phyloP scores from a whole-genome alignment of 306 rosid genomes.

The Rosa multiflora region DNA sequence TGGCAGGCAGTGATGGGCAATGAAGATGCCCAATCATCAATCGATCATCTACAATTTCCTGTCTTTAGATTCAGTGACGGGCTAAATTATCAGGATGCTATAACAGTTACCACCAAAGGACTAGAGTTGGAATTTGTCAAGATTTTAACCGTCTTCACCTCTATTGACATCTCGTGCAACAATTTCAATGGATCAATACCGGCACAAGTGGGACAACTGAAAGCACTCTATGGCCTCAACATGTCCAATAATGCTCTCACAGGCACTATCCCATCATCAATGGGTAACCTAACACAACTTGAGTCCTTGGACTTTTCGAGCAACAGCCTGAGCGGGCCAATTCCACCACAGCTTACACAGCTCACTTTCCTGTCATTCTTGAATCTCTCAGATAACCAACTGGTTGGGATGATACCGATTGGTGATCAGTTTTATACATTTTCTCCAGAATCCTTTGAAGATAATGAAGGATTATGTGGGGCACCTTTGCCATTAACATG shows the following conservation, averaged over 20 bases:
- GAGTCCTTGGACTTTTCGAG: slow-evolving; percentile 43
- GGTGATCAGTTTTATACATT: no score
- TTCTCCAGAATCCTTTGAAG: background rate
- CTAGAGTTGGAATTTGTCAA: slow-evolving; percentile 20
- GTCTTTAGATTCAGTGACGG: rapidly evolving
- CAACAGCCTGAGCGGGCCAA: slow-evolving; percentile 8
- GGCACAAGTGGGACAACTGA: slow-evolving; percentile 10
- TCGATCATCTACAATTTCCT: background rate
- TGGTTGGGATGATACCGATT: no score
- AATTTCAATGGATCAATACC: slow-evolving; percentile 27
- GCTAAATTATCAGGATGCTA: background rate
- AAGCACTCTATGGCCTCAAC: slow-evolving; percentile 29
- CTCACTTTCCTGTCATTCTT: no score
- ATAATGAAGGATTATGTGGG: no score
- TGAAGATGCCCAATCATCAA: background rate
- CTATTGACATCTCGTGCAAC: slow-evolving; percentile 37
- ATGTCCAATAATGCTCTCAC: slow-evolving; percentile 11
- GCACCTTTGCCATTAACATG: no score
- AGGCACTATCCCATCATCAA: no score
- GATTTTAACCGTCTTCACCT: slow-evolving; percentile 32
- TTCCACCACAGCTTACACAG: no score
- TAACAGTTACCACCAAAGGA: slow-evolving; percentile 33
- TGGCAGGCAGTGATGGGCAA: slow-evolving; percentile 16
- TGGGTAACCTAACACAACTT: slow-evolving; percentile 13
- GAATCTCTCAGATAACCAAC: no score